Evolutionary conservation across 495 filamentous ascomycete genomes (phyloP), one percentile per base, ranked within the genome.

Genomic region (Neurospora sp.): DNA sequence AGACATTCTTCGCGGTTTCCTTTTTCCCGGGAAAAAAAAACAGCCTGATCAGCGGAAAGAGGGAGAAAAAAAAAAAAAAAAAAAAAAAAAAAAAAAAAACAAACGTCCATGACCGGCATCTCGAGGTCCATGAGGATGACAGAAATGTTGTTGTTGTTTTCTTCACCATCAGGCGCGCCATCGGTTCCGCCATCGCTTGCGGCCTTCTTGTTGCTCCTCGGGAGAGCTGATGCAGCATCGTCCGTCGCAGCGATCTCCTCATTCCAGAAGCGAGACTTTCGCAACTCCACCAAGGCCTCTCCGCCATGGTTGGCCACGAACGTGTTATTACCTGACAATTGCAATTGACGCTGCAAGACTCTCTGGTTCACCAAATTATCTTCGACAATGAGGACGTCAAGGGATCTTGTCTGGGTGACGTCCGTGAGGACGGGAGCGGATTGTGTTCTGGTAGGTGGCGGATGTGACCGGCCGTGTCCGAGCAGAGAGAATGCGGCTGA

Each of bases 91-190:
- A 39, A 38, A 1, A 28, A 36, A 36, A n/a, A 66, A 15, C n/a
- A n/a, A n/a, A n/a, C n/a, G 78, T 94, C 92, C 92, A 95, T 94
- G 36, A 94, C 86, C 0, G 93, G 93, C 93, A 95, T 95, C 78
- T 94, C 92, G 71, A 93, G 86, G 75, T 96, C 93, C 92, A 94
- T 94, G 17, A 94, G 78, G 24, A 94, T 88, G 59, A 94, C 87
- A 69, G 88, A 88, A 5, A 93, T 84, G 72, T 86, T 81, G 4
- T 21, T 69, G 19, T 73, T 70, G 34, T 15, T 38, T 80, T 79
- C n/a, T 79, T 76, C 2, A 76, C 73, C 9, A 71, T 73, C 28
- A 37, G 54, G 11, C 39, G 73, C n/a, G 39, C 39, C 43, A 38
- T 24, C 71, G 48, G 40, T 66, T 31, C 54, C 54, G 28, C 54